phyloP scores from a whole-genome alignment of 1,284 basidiomycete genomes.

The Pseudozyma tsukubaensis region DNA sequence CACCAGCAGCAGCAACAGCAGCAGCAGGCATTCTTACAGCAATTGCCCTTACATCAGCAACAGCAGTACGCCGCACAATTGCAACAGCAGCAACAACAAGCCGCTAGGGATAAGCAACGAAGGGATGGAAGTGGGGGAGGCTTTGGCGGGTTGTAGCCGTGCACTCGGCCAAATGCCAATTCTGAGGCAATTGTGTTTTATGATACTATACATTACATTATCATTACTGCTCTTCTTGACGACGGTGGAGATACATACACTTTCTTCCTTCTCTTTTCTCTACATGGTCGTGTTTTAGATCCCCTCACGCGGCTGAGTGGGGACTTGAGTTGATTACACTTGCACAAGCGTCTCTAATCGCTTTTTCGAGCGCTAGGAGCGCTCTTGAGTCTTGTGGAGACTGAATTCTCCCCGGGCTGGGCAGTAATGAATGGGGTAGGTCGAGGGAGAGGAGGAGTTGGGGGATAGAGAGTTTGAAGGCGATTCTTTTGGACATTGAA shows the following conservation, averaged over 20 bases:
- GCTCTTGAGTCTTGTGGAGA: slow-evolving; percentile 38
- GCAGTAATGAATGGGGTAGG: slow-evolving; percentile 25
- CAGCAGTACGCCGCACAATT: slow-evolving; percentile 21
- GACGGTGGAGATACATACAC: background rate
- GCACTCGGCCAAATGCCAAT: background rate
- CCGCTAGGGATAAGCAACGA: slow-evolving; percentile 12
- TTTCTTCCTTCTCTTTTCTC: too few relatives aligned
- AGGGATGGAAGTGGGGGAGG: slow-evolving; percentile 11
- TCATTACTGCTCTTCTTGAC: background rate
- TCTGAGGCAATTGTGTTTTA: background rate
- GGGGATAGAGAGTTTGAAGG: slow-evolving; percentile 22
- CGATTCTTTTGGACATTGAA: slow-evolving; percentile 31
- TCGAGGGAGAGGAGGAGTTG: slow-evolving; percentile 56
- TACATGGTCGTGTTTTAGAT: too few relatives aligned
- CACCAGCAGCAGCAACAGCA: slow-evolving; percentile 22
- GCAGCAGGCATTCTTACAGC: slow-evolving; percentile 5
- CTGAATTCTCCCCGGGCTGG: slow-evolving; percentile 5
- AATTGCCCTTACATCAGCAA: slow-evolving; percentile 5
- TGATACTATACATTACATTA: background rate
- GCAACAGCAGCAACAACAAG: slow-evolving; percentile 11
- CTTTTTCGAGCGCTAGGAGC: slow-evolving; percentile 47
- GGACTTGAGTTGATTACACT: background rate
- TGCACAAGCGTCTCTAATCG: slow-evolving; percentile 30
- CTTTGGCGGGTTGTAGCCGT: slow-evolving; percentile 18
- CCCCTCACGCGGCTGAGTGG: too few relatives aligned